phyloP scores from a whole-genome alignment of 352 stramenopile species.

The Halophytophthora polymorphica region DNA sequence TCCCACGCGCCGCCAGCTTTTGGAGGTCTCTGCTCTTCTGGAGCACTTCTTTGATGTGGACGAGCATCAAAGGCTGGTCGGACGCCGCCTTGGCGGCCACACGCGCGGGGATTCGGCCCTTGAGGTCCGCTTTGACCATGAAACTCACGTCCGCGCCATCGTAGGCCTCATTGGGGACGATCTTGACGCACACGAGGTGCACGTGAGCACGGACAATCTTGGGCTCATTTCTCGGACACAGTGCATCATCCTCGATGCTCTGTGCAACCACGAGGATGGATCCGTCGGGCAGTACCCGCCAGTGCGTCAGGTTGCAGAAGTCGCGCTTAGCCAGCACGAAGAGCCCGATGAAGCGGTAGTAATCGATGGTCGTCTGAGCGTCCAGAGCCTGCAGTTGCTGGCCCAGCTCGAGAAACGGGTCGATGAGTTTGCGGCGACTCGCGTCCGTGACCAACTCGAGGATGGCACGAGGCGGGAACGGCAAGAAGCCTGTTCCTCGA shows the following conservation, averaged over 20 bases:
- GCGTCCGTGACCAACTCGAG: constrained; percentile 60
- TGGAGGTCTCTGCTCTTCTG: constrained; percentile 36
- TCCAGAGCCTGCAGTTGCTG: constrained; percentile 55
- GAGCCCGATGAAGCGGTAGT: constrained; percentile 62
- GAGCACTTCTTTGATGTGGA: constrained; percentile 48
- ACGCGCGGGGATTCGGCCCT: constrained; percentile 43
- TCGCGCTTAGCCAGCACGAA: constrained; percentile 52
- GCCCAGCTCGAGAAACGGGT: constrained; percentile 49
- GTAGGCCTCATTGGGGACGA: constrained; percentile 58
- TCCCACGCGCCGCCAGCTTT: constrained; percentile 29
- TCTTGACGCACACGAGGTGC: constrained; percentile 56
- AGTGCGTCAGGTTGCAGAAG: constrained; percentile 71
- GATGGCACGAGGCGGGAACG: constrained; percentile 45
- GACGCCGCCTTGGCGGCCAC: constrained; percentile 66
- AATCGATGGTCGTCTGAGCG: constrained; percentile 68
- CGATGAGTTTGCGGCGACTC: constrained; percentile 38
- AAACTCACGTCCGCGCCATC: constrained; percentile 53
- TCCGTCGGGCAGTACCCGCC: constrained; percentile 57
- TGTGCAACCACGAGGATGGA: constrained; percentile 52
- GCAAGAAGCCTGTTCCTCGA: constrained; percentile 56
- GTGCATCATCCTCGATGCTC: constrained; percentile 32
- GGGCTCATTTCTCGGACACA: constrained; percentile 37
- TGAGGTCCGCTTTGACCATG: constrained; percentile 65
- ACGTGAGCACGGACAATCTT: constrained; percentile 54
- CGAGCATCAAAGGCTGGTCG: constrained; percentile 67